Evolutionary conservation across 2,329 filamentous ascomycete genomes (phyloP), one percentile per base, ranked within the genome.

Genomic region (Ophiocordyceps camponoti-floridani): DNA sequence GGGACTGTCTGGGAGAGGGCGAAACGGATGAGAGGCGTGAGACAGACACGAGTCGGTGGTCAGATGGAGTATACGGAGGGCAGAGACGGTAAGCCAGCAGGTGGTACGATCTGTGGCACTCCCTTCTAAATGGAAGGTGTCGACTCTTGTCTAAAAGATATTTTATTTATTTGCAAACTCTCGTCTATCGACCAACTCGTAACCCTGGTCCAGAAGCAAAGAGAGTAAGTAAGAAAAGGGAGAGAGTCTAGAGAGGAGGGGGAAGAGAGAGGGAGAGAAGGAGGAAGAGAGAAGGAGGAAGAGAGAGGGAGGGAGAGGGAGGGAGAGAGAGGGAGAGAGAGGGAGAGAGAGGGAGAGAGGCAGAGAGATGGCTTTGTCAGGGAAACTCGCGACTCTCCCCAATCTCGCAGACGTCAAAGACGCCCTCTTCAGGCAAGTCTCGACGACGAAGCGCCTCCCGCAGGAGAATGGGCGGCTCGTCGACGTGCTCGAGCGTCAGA

Each of bases 401-500:
- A 64, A 95, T 84, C 52, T 84, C 78, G 56, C 85, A 89, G 1
- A 84, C 73, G 55, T 88, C 86, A 65, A 91, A 93, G 0, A 83
- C 66, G 0, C 84, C 85, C 41, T 69, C 73, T 60, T 88, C 82
- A 0, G 73, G 66, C 1, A 93, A 57, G 0, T 75, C 77, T 53
- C 78, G 79, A 54, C 70, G 72, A 53, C 66, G 72, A 57, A 94
- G 62, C 2, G 87, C 87, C 57, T 83, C 69, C 59, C 70, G 80
- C 48, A 95, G 63, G 58, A 83, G 62, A 58, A 60, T 64, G 1
- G 87, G 86, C 41, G 89, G 89, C 63, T 94, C 87, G 46, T 88
- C 59, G 1, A 94, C 82, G 47, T 88, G 82, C 61, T 96, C 89
- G 48, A 77, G 70, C 0, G 88, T 94, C 52, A 94, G 62, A 1